Evolutionary conservation across 1,139 yeast species (phyloP).

Genomic region (Pichia kudriavzevii): DNA sequence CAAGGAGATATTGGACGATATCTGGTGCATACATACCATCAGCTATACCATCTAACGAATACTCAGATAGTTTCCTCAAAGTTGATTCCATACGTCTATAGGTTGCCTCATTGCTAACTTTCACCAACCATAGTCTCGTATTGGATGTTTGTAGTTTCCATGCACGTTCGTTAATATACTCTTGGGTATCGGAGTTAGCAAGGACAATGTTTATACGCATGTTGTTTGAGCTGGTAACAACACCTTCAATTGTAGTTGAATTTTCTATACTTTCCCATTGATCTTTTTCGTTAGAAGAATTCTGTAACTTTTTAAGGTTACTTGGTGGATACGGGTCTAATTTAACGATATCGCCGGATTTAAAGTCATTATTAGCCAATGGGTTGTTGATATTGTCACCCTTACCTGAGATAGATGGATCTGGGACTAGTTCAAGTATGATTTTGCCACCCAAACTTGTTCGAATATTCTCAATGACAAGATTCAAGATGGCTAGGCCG

Average conservation of each 20-base stretch:
- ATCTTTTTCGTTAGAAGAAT: conserved; percentile 27
- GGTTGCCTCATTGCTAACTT: conserved; percentile 61
- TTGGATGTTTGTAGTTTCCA: conserved; percentile 30
- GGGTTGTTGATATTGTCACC: conserved; percentile 4
- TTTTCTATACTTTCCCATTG: conserved; percentile 24
- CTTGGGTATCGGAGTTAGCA: conserved; percentile 30
- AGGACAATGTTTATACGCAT: conserved; percentile 50
- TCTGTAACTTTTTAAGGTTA: conserved; percentile 20
- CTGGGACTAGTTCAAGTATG: conserved; percentile 57
- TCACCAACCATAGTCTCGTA: conserved; percentile 43
- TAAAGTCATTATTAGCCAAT: conserved; percentile 33
- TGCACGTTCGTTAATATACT: conserved; percentile 32
- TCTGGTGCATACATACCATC: conserved; percentile 9
- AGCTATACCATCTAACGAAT: conserved; percentile 28
- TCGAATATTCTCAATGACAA: conserved; percentile 49
- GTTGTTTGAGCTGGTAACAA: conserved; percentile 43
- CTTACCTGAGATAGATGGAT: conserved; percentile 30
- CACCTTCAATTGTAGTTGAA: conserved; percentile 45
- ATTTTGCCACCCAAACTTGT: conserved; percentile 81
- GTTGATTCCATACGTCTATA: conserved; percentile 78
- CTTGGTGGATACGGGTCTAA: conserved; percentile 30
- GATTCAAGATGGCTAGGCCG: conserved; percentile 71
- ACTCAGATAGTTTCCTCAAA: conserved; percentile 56
- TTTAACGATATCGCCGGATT: conserved; percentile 73
- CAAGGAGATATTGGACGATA: conserved; percentile 40